Evolutionary conservation across 2,329 filamentous ascomycete genomes (phyloP).

Genomic region (Aureobasidium sp.): DNA sequence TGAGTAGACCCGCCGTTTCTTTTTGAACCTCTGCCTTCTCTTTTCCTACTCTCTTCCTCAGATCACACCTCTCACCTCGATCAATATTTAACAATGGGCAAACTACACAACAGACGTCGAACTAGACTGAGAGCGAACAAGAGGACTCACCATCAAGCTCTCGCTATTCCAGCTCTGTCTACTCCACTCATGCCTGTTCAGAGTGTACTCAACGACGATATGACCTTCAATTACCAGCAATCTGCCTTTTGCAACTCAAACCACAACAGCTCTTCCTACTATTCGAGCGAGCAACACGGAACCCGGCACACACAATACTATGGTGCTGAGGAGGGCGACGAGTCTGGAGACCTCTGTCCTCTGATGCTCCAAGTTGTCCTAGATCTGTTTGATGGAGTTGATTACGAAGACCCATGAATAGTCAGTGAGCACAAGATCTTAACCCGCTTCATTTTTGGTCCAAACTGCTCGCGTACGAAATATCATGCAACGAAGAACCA

Average conservation of each 20-base stretch:
- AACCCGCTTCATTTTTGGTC: neutral
- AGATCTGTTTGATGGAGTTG: constrained; percentile 35
- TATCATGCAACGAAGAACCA: neutral
- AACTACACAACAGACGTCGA: constrained; percentile 36
- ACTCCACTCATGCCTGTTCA: neutral
- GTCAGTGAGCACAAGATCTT: neutral
- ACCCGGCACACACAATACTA: constrained; percentile 31
- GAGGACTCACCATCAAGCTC: neutral
- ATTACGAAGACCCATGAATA: constrained; percentile 33
- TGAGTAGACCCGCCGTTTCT: neutral
- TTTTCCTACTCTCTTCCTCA: neutral
- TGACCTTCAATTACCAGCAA: neutral
- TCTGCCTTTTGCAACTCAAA: neutral
- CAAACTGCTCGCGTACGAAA: neutral
- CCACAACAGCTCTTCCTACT: neutral
- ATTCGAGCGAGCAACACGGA: neutral
- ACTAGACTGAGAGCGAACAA: constrained; percentile 30
- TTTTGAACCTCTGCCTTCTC: neutral
- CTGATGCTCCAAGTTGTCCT: constrained; percentile 38
- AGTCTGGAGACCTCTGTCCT: constrained; percentile 31
- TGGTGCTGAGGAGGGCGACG: constrained; percentile 32
- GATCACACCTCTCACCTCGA: neutral
- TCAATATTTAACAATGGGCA: constrained; percentile 26
- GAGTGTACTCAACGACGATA: neutral
- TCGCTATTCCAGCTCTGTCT: neutral